Base-by-base conservation (phyloP, 352 stramenopile species). In the Stephanocyclus meneghinianus region DNA sequence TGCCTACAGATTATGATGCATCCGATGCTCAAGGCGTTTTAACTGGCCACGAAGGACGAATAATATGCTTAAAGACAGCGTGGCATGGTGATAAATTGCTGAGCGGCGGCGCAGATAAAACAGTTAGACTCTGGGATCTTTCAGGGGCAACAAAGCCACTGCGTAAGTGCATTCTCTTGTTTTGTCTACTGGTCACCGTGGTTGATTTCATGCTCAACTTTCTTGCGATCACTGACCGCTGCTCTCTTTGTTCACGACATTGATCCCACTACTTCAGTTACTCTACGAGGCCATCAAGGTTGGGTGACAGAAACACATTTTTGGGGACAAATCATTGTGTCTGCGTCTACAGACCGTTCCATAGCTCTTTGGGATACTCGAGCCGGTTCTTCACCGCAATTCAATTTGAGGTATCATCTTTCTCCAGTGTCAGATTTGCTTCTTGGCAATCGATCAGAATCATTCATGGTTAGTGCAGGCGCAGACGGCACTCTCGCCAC, bases 311-410 rank as follows among this genome's bases (percentile, higher is more conserved):
- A 91, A 56, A 82, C 86, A 11, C 74, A 93, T 30, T 91, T 91
- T 45, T 94, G 87, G 87, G 89, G 89, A 50, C 89, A 93, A 66
- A 91, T 87, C 4, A 91, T 94, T 47, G 78, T 94, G 29, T 93
- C 89, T 21, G 87, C 84, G 9, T 93, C 87, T 1, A 91, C 85
- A 9, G 89, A 94, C 76, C 79, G 89, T 7, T 90, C 86, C n/a
- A 84, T 93, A 56, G 78, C 83, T n/a, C 70, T 94, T 32, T 94
- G 89, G 89, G 89, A 94, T 71, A 85, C 83, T 15, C 66, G 89
- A 51, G 75, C 87, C 47, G 70, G 76, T 37, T 80, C 76, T 66
- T 83, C 80, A 40, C 89, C 89, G 15, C 62, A 93, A 0, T 94
- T 94, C 69, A 72, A 82, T 18, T 77, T 94, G 26, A 78, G 89